Conservation (phyloP, 257 asterid genomes). For the Nicotiana noctiflora region DNA sequence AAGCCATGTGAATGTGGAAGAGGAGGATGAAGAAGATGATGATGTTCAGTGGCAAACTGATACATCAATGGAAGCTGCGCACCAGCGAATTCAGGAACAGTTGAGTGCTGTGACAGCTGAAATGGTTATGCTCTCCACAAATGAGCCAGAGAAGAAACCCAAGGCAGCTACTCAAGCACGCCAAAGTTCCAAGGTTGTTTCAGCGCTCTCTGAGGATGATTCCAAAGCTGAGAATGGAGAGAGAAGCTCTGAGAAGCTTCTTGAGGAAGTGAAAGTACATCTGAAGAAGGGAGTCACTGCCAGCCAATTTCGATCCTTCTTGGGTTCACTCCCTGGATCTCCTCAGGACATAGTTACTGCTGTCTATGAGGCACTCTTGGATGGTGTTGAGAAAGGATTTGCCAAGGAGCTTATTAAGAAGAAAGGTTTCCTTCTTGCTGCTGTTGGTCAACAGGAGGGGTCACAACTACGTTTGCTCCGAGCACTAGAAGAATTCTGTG, state of each 20-base stretch:
- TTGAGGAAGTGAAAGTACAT: constrained; percentile 7
- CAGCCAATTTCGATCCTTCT: constrained; percentile 9
- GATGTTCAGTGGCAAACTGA: constrained; percentile 31
- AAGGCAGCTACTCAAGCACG: not conserved
- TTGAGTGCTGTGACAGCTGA: constrained; percentile 21
- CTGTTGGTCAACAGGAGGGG: constrained; percentile 14
- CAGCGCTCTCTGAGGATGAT: not conserved
- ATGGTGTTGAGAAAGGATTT: constrained; percentile 20
- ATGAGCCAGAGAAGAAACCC: constrained; percentile 13
- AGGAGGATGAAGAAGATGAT: constrained; percentile 16
- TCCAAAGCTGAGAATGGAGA: not conserved
- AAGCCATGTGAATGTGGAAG: constrained; percentile 9
- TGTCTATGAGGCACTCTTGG: constrained; percentile 18
- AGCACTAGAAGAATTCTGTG: constrained; percentile 14
- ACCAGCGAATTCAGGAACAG: constrained; percentile 23
- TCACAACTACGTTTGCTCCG: constrained; percentile 7
- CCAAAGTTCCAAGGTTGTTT: not conserved
- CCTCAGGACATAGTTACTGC: constrained; percentile 19
- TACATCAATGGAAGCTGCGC: constrained; percentile 25
- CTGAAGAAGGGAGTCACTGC: constrained; percentile 12
- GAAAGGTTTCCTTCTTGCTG: constrained; percentile 18
- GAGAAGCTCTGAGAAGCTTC: not conserved
- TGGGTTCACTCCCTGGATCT: constrained; percentile 9
- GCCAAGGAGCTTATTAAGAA: constrained; percentile 22
- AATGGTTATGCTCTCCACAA: constrained; percentile 27